Conservation (phyloP, 2,329 filamentous ascomycete genomes). For the Juglanconis juglandina region DNA sequence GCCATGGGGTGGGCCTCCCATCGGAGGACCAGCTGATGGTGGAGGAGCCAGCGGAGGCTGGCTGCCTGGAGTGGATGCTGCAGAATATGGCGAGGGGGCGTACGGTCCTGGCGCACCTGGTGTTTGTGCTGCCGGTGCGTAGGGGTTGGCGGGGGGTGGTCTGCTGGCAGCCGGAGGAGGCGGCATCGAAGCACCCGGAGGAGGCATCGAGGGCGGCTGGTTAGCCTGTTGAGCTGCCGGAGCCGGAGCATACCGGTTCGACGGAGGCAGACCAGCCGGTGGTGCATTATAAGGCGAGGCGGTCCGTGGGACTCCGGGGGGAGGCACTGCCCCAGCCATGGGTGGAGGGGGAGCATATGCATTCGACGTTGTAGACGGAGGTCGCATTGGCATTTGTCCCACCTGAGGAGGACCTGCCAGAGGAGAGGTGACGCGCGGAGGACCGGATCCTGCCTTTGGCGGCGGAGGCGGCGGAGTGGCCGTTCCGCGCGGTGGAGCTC, state of each 20-base stretch:
- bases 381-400: conserved; percentile 42
- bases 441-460: conserved; percentile 68
- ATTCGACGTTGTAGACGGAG: conserved; percentile 57
- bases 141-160: conserved; percentile 44
- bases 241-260: conserved; percentile 72
- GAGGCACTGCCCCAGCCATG: conserved; percentile 28
- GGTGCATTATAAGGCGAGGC: conserved; percentile 85
- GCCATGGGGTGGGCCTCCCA: conserved; percentile 32
- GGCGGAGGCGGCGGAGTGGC: conserved; percentile 76
- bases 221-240: conserved; percentile 53
- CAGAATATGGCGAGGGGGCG: conserved; percentile 53
- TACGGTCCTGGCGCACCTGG: conserved; percentile 45
- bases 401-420: conserved; percentile 53
- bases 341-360: conserved; percentile 62
- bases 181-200: conserved; percentile 31
- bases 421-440: conserved; percentile 71
- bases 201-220: conserved; percentile 35
- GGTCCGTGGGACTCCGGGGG: conserved; percentile 65
- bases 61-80: conserved; percentile 36
- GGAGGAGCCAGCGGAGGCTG: conserved; percentile 38
- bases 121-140: conserved; percentile 39
- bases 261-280: conserved; percentile 64
- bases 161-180: conserved; percentile 41
- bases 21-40: conserved; percentile 38
- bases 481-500: conserved; percentile 51